These are phyloP conservation scores for Dunaliella primolecta DNA, from an alignment of 139 green algal genomes.

Conservation along the genomic window DNA sequence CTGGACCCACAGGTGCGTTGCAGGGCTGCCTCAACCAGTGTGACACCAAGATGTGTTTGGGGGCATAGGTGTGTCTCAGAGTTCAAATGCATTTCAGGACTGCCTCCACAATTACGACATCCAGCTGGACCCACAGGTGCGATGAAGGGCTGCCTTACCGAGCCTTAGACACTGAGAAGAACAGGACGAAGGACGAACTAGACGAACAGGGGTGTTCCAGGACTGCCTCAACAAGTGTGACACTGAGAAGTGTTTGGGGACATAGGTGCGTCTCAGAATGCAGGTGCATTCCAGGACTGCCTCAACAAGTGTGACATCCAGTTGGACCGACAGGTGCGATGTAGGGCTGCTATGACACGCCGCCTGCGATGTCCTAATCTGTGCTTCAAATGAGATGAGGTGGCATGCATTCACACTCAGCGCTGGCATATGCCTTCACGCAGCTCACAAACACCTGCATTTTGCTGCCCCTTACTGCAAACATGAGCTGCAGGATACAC, in stretches of 20 bases:
- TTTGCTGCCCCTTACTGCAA: too few relatives aligned
- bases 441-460: too few relatives aligned
- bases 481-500: too few relatives aligned
- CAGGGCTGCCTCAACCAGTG: not conserved
- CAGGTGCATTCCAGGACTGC: conserved; percentile 84
- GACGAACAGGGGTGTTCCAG: too few relatives aligned
- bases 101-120: conserved; percentile 95
- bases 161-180: too few relatives aligned
- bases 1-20: conserved; percentile 85
- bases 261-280: conserved; percentile 48
- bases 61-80: conserved; percentile 43
- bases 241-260: not conserved
- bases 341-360: too few relatives aligned
- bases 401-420: too few relatives aligned
- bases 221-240: not conserved
- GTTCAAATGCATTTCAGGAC: conserved; percentile 78
- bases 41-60: not conserved
- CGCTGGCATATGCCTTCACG: too few relatives aligned
- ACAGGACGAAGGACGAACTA: too few relatives aligned
- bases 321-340: conserved; percentile 86
- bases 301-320: conserved; percentile 93
- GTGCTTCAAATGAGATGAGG: too few relatives aligned
- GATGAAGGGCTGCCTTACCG: conserved; percentile 1
- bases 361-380: too few relatives aligned
- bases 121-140: conserved; percentile 91